phyloP scores from a whole-genome alignment of 225 moss, liverwort and hornwort species.

The Neckera pumila region DNA sequence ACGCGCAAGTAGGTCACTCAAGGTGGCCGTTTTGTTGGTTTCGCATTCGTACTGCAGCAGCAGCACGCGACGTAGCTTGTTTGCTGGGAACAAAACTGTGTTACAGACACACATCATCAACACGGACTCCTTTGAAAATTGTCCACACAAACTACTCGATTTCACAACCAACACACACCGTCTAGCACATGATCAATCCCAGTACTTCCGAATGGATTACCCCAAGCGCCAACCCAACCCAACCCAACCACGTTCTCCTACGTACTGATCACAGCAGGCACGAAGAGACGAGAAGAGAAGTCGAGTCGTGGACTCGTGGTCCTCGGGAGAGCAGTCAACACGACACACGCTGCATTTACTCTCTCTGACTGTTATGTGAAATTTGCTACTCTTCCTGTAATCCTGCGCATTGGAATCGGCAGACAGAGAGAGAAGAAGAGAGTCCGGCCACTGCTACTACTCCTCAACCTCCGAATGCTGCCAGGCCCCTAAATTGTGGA shows the following conservation, averaged over 20 bases:
- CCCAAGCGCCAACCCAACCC: neutral
- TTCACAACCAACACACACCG: neutral
- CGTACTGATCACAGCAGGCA: neutral
- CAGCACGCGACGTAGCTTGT: neutral
- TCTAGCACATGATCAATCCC: neutral
- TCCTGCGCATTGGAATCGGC: neutral
- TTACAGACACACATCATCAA: neutral
- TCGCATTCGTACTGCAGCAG: neutral
- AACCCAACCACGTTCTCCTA: neutral
- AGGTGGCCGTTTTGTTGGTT: neutral
- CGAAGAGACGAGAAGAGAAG: neutral
- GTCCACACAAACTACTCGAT: neutral
- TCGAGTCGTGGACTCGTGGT: neutral
- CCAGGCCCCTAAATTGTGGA: neutral
- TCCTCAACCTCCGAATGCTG: neutral
- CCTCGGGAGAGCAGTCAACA: neutral
- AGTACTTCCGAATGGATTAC: neutral
- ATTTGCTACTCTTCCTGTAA: neutral
- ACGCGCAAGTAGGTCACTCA: neutral
- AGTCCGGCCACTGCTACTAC: neutral
- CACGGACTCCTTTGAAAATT: neutral
- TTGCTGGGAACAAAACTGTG: neutral
- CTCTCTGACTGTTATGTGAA: neutral
- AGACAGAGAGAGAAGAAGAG: neutral
- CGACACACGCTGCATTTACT: neutral